Conservation (phyloP, 805 yeast species). For the Saturnispora serradocipensis region DNA sequence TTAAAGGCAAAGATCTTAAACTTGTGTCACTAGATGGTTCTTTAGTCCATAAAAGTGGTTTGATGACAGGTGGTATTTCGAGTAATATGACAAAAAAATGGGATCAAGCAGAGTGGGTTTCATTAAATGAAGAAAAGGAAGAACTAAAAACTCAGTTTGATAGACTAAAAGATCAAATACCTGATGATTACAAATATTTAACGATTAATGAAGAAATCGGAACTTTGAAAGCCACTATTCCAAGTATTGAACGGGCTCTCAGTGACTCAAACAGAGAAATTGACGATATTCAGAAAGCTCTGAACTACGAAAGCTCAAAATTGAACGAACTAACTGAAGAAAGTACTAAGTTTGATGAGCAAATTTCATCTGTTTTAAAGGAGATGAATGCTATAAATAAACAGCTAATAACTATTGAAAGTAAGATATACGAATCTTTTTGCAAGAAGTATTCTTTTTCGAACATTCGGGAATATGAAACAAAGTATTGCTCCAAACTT, state of each 20-base stretch:
- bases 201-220: constrained; percentile 47
- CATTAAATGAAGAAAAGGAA: constrained; percentile 41
- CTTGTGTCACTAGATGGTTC: constrained; percentile 79
- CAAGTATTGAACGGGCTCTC: constrained; percentile 23
- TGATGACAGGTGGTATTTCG: constrained; percentile 85
- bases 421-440: constrained; percentile 41
- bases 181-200: constrained; percentile 49
- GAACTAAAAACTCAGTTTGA: constrained; percentile 39
- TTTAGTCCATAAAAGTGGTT: constrained; percentile 72
- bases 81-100: constrained; percentile 47
- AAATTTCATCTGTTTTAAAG: constrained; percentile 15
- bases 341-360: constrained; percentile 8
- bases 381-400: constrained; percentile 20
- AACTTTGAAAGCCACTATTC: constrained; percentile 30
- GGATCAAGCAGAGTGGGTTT: constrained; percentile 62
- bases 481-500: constrained; percentile 48
- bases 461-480: constrained; percentile 60
- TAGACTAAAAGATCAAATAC: constrained; percentile 35
- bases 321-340: constrained; percentile 11
- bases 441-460: constrained; percentile 46
- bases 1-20: constrained; percentile 43
- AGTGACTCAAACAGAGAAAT: constrained; percentile 21
- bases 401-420: constrained; percentile 29
- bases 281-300: constrained; percentile 35
- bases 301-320: constrained; percentile 34